phyloP scores from a whole-genome alignment of 2,329 filamentous ascomycete species.

The Diplodia mutila region DNA sequence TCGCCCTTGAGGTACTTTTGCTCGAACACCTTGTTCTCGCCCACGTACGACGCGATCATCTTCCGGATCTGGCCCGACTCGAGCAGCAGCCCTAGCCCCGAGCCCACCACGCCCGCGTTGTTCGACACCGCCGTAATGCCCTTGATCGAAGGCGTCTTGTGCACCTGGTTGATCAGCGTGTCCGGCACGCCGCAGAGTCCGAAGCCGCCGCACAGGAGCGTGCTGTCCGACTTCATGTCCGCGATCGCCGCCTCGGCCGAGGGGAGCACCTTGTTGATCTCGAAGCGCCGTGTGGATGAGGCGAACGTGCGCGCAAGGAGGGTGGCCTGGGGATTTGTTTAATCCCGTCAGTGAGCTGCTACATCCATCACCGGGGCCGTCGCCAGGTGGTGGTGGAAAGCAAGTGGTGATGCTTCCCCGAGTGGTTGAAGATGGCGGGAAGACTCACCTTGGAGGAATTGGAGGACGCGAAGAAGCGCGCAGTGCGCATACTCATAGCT shows the following conservation, averaged over 20 bases:
- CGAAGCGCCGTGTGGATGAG: conserved; percentile 36
- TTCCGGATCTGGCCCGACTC: conserved; percentile 71
- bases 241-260: conserved; percentile 44
- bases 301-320: conserved; percentile 42
- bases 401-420: too few species aligned
- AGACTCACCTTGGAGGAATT: conserved; percentile 21
- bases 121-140: conserved; percentile 78
- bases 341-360: neutral
- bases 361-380: too few species aligned
- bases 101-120: conserved; percentile 73
- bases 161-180: conserved; percentile 45
- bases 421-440: neutral
- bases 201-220: conserved; percentile 44
- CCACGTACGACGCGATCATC: conserved; percentile 75
- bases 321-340: neutral
- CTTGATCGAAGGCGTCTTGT: conserved; percentile 46
- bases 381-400: too few species aligned
- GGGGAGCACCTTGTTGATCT: conserved; percentile 46
- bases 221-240: conserved; percentile 44
- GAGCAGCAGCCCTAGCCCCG: conserved; percentile 70
- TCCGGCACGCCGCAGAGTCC: conserved; percentile 46
- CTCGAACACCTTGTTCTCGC: conserved; percentile 76
- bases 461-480: conserved; percentile 18
- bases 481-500: conserved; percentile 24
- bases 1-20: conserved; percentile 74